Base-by-base conservation (phyloP, 495 filamentous ascomycete genomes). In the Xylaria nigripes region DNA sequence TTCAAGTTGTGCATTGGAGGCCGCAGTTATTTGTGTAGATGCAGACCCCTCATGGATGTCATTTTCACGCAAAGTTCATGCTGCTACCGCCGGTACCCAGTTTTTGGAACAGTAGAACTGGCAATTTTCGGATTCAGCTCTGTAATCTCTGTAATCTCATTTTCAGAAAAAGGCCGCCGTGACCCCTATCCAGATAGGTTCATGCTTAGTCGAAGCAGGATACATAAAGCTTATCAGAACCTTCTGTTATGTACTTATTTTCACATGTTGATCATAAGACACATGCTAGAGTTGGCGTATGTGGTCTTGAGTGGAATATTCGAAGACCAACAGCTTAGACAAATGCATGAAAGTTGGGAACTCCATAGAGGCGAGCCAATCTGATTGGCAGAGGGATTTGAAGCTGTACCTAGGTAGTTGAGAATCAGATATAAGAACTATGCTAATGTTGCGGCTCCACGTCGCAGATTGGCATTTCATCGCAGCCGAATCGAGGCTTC, bases 401-500 rank as follows among this genome's bases (percentile, higher is more conserved):
- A 34, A 16, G 18, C 27, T 22, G 18, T 19, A 36, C 18, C 2
- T 24, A 40, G 15, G 6, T 5, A 51, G 12, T 51, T 40, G 15
- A 5, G 27, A 30, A 10, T 4, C 10, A 4, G 1, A n/a, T 29
- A 25, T 36, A 15, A 25, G 32, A 45, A 6, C 3, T 41, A 4
- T 43, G 43, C 16, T 16, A 6, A 38, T 41, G 7, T 27, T 30
- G 5, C 32, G 13, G 32, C 23, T 21, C 16, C 15, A 15, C 16
- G 45, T 19, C 2, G 7, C 18, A 24, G 18, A 18, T 15, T 16
- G 32, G 19, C 27, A 30, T 25, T 50, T 81, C 73, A 84, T 64
- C 71, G 74, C 42, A 84, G 66, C 44, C 70, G 72, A 29, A 90
- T 73, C n/a, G 74, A 77, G 50, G 86, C 73, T 58, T 88, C 82